Evolutionary conservation across 495 filamentous ascomycete genomes (phyloP), one percentile per base, ranked within the genome.

Genomic region (Xylaria bambusicola): DNA sequence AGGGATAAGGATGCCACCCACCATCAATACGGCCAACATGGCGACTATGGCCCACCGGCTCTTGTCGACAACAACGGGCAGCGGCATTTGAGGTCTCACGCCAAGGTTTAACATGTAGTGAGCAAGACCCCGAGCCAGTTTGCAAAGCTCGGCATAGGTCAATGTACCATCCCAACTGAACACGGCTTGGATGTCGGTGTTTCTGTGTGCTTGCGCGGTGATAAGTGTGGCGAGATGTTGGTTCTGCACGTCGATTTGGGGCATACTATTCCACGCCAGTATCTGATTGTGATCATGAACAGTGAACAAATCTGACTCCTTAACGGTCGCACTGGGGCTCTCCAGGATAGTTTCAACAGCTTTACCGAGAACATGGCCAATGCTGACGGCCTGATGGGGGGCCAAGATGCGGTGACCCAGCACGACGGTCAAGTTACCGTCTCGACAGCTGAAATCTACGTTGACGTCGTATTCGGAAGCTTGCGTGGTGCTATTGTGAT

Each of bases 51-150:
- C 73, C 52, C 78, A 74, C 38, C 72, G 66, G 49, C 71, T 70
- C 65, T 79, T 81, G 38, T 77, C 70, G 56, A 80, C 68, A 2
- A 77, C 72, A 29, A 81, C 74, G 1, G 78, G 78, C 3, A 81
- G 72, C 4, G 77, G 72, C 7, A 68, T 68, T 21, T 73, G 74
- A 0, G 73, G 75, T 13, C 73, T 73, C 15, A 80, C 62, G 0
- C 77, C 77, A 13, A 69, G 66, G 31, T 76, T 74, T 6, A 76
- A 58, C 13, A 80, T 66, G 40, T 74, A 66, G 36, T 75, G 74
- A 12, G 75, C 76, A 4, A 80, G 66, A 20, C 67, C 68, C 17
- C 66, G 71, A 35, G 69, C 67, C 52, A 71, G 66, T 31, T 69
- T 65, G 36, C 77, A 75, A 17, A 81, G 63, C 36, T 76, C 52